Percentiles rank a stretch among this genome's conserved stretches.
Conservation (phyloP, 1,284 basidiomycete genomes). For the Moesziomyces antarcticus region DNA sequence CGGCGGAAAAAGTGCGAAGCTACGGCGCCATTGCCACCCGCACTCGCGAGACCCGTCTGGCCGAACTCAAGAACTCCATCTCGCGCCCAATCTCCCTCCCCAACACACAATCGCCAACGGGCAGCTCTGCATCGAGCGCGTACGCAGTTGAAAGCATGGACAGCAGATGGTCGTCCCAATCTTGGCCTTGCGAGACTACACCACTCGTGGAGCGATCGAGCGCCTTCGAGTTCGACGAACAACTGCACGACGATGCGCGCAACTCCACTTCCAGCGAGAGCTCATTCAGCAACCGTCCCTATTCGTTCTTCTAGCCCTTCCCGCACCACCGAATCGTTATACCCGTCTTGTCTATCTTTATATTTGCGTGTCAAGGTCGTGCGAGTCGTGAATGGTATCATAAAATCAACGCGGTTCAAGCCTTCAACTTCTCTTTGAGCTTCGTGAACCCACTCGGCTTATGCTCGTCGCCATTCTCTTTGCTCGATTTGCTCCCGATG, state of each 20-base stretch:
- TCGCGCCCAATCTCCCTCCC: conserved; percentile 12
- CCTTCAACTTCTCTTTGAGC: conserved; percentile 27
- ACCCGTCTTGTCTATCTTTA: background rate
- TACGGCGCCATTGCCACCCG: conserved; percentile 16
- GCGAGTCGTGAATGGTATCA: conserved; percentile 7
- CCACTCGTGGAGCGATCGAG: background rate
- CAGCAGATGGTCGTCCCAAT: background rate
- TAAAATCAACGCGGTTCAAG: background rate
- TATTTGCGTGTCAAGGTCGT: conserved; percentile 2
- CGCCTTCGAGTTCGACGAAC: background rate
- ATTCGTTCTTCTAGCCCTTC: background rate
- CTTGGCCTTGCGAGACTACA: background rate
- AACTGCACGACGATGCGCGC: background rate
- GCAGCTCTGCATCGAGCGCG: background rate
- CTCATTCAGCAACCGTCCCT: background rate
- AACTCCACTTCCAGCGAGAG: background rate
- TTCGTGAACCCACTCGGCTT: conserved; percentile 17
- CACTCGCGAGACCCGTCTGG: conserved; percentile 1
- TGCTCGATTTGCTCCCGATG: conserved; percentile 7
- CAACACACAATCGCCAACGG: background rate
- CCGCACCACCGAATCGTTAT: background rate
- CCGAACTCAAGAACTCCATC: conserved; percentile 16
- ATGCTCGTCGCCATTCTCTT: conserved; percentile 6
- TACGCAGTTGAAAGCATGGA: background rate
- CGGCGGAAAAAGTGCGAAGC: background rate